These are phyloP conservation scores for Pythium periplocum DNA, from an alignment of 352 stramenopile genomes.

Conservation along the genomic window DNA sequence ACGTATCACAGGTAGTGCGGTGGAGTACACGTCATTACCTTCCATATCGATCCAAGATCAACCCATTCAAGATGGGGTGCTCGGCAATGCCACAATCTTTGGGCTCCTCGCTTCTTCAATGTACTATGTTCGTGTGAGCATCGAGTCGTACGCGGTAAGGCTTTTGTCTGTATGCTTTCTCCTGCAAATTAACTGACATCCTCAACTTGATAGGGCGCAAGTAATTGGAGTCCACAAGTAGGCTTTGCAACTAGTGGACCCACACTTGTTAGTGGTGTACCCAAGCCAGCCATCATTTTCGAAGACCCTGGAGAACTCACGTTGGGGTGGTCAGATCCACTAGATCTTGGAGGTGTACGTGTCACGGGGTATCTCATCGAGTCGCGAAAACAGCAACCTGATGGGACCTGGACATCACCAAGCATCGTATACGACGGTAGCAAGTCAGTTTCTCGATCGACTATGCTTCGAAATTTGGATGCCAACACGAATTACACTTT, in stretches of 20 bases:
- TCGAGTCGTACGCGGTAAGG: background rate
- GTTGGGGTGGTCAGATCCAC: conserved; percentile 28
- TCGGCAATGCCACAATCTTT: conserved; percentile 7
- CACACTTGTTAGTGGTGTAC: conserved; percentile 22
- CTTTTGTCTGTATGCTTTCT: background rate
- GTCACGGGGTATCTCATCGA: conserved; percentile 43
- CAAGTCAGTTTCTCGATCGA: conserved; percentile 12
- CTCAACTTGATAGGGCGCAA: conserved; percentile 25
- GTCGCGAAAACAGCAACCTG: conserved; percentile 14
- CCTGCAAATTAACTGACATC: too few relatives aligned
- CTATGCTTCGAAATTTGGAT: conserved; percentile 24
- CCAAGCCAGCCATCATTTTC: conserved; percentile 14
- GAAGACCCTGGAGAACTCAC: conserved; percentile 49
- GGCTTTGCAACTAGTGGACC: conserved; percentile 28
- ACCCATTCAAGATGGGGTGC: background rate
- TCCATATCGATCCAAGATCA: background rate
- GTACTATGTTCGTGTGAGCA: conserved; percentile 2
- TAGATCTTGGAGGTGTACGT: conserved; percentile 35
- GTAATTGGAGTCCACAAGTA: conserved; percentile 14
- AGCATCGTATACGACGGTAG: conserved; percentile 35
- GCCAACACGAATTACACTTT: conserved; percentile 45
- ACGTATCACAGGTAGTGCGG: conserved; percentile 12
- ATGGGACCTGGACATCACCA: conserved; percentile 27
- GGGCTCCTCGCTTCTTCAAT: conserved; percentile 12
- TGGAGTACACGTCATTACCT: conserved; percentile 7